phyloP scores from a whole-genome alignment of 2,329 filamentous ascomycete genomes.

The Leptographium procerum region DNA sequence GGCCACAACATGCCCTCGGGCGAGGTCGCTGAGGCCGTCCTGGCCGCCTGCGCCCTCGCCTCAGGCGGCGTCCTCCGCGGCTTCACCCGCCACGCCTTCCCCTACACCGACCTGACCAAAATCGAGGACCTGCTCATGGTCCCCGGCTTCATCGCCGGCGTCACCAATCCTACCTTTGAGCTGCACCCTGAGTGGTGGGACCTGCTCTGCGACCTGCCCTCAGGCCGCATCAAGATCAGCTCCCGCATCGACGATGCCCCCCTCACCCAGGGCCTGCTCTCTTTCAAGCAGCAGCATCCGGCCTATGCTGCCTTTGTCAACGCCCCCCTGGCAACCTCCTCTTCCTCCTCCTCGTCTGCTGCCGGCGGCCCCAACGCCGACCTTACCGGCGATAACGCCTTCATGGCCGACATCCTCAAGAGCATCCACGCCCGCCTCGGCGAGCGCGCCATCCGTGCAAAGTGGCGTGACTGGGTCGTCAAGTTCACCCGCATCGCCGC shows the following conservation, averaged over 20 bases:
- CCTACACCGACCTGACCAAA: slow-evolving; percentile 95
- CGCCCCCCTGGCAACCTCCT: slow-evolving; percentile 22
- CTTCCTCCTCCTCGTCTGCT: background rate
- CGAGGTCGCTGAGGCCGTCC: slow-evolving; percentile 93
- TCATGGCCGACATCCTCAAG: slow-evolving; percentile 76
- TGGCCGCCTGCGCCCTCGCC: slow-evolving; percentile 88
- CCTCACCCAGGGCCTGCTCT: slow-evolving; percentile 72
- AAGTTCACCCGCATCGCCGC: slow-evolving; percentile 89
- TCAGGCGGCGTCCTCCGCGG: slow-evolving; percentile 87
- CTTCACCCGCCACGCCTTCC: slow-evolving; percentile 92
- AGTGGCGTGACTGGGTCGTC: slow-evolving; percentile 89
- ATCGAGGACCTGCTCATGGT: slow-evolving; percentile 94
- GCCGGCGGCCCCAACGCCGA: slow-evolving; percentile 39
- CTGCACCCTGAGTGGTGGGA: slow-evolving; percentile 98
- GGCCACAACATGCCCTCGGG: slow-evolving; percentile 92
- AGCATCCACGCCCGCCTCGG: slow-evolving; percentile 80
- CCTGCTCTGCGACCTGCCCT: slow-evolving; percentile 82
- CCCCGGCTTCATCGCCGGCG: slow-evolving; percentile 92
- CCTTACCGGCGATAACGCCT: slow-evolving; percentile 73
- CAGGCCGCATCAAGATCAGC: slow-evolving; percentile 88
- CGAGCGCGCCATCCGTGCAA: slow-evolving; percentile 79
- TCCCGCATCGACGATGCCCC: slow-evolving; percentile 72
- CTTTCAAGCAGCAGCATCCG: slow-evolving; percentile 74
- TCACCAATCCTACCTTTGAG: slow-evolving; percentile 94
- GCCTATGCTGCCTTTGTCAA: slow-evolving; percentile 39